Evolutionary conservation across 495 filamentous ascomycete species (phyloP), one percentile per base, ranked within the genome.

Genomic region (Penicillium paradoxum): DNA sequence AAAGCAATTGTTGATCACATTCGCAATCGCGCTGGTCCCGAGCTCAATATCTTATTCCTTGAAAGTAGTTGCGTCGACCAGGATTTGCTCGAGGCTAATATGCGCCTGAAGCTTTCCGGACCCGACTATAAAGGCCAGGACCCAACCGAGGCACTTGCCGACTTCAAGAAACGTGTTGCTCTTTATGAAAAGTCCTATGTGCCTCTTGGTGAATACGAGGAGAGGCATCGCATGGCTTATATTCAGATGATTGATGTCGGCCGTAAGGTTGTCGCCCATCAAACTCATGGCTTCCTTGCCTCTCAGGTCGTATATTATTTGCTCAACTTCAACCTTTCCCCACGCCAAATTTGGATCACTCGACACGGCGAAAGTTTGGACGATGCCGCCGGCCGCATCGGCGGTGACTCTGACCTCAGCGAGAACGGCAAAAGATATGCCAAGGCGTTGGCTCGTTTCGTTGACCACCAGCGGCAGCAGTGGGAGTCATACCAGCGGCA

Each of bases 191-290:
- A 87, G 58, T 90, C 89, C 17, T 98, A 98, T 64, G 83, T 95
- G 10, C 89, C 93, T 0, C 72, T 98, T 2, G 93, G 93, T 13
- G 82, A 95, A 30, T 96, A 88, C 56, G 93, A 98, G 70, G 93
- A 97, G 66, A 77, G 83, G 15, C 74, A 91, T 55, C 81, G 88
- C 55, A 87, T 96, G 83, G 87, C 91, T 42, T 98, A 91, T 64
- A 90, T 98, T 42, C 69, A 91, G 79, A 96, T 98, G 90, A 95
- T 96, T 42, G 93, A 98, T 66, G 93, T 98, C 18, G 93, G 93
- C 33, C 84, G 91, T 34, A 97, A 98, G 69, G 77, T 98, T 25
- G 84, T 97, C 22, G 84, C 91, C 15, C 88, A 92, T 60, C 90
- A 92, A 57, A 85, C 96, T 39, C 83, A 85, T 52, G 93, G 93